These are phyloP conservation scores for Rhodocollybia butyracea DNA, from an alignment of 768 basidiomycete genomes.

Conservation along the genomic window DNA sequence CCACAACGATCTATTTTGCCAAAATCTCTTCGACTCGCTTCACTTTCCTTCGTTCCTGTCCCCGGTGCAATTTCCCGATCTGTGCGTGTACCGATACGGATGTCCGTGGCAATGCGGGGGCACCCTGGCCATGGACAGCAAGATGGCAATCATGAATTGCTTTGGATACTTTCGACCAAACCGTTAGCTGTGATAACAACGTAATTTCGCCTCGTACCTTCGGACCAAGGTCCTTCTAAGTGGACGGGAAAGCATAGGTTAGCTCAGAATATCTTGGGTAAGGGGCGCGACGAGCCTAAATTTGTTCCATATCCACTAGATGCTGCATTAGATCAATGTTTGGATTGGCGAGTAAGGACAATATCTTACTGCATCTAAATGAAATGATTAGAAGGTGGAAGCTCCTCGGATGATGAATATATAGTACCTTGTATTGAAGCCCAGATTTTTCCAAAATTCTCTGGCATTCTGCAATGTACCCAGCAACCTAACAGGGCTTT, in stretches of 20 bases:
- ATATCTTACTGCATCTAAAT: constrained; percentile 64
- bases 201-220: not conserved
- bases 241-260: not conserved
- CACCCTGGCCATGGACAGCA: constrained; percentile 77
- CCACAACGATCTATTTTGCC: too few relatives aligned
- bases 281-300: constrained; percentile 62
- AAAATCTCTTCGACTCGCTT: constrained; percentile 80
- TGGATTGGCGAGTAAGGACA: not conserved
- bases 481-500: constrained; percentile 51
- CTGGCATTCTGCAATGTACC: constrained; percentile 80
- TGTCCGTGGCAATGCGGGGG: constrained; percentile 83
- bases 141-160: constrained; percentile 91
- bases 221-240: not conserved
- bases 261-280: not conserved
- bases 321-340: not conserved
- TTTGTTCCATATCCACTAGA: constrained; percentile 90
- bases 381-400: not conserved
- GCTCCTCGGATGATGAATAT: not conserved
- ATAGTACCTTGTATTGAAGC: constrained; percentile 72
- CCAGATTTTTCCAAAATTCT: constrained; percentile 80
- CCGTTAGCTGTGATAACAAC: constrained; percentile 49
- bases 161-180: constrained; percentile 78
- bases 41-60: constrained; percentile 78
- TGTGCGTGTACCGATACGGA: constrained; percentile 89
- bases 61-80: constrained; percentile 62